A percentile compares a stretch with the other conserved stretches of the same genome.
Evolutionary conservation across 1,284 basidiomycete species (phyloP).

Genomic region (Sporisorium sorghi): DNA sequence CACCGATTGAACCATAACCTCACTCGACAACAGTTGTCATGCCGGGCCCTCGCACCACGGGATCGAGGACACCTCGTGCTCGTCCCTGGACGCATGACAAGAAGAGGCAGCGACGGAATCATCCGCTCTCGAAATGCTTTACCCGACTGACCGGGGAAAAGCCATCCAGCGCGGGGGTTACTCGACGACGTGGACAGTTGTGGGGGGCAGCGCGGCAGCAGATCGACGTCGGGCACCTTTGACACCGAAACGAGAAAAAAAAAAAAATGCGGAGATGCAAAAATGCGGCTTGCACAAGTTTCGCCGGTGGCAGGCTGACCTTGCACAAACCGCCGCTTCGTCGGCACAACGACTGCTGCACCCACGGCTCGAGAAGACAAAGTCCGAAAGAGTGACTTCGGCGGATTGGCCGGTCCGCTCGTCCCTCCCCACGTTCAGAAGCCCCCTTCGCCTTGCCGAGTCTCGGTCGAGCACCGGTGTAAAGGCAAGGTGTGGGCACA

Average conservation of each 20-base stretch:
- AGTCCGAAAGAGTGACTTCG: neutral
- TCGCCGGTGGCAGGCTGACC: neutral
- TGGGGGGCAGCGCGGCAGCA: neutral
- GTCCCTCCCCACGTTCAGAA: constrained; percentile 5
- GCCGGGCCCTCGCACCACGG: too few relatives aligned
- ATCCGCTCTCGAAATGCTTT: neutral
- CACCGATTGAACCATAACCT: neutral
- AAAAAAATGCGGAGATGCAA: constrained; percentile 3
- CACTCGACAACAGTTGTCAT: too few relatives aligned
- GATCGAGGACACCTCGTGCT: too few relatives aligned
- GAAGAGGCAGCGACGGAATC: constrained; percentile 1
- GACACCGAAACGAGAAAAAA: neutral
- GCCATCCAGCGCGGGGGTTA: too few relatives aligned
- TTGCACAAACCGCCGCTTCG: too few relatives aligned
- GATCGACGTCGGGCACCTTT: neutral
- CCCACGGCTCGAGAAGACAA: neutral
- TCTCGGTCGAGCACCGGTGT: too few relatives aligned
- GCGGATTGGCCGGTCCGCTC: constrained; percentile 9
- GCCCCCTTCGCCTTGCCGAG: neutral
- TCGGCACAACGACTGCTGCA: too few relatives aligned
- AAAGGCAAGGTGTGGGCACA: too few relatives aligned
- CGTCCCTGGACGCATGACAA: too few relatives aligned
- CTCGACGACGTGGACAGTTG: neutral
- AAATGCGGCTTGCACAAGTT: neutral
- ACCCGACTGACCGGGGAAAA: too few relatives aligned